phyloP scores from a whole-genome alignment of 2,329 filamentous ascomycete species.

The Diaporthe aspalathi region DNA sequence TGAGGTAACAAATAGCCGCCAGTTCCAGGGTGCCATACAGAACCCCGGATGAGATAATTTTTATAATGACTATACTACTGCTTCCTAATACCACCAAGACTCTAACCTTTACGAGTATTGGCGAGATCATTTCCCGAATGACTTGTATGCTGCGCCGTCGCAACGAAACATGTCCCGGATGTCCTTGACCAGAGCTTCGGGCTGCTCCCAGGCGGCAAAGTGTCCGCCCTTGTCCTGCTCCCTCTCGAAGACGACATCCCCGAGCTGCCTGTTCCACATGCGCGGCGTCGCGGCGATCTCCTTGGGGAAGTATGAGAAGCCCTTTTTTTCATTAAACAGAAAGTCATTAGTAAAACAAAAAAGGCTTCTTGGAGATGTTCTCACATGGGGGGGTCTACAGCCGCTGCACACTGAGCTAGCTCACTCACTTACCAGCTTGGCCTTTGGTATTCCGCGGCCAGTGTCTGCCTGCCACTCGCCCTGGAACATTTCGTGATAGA shows the following conservation, averaged over 20 bases:
- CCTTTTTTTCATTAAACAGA: background rate
- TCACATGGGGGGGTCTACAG: too few species aligned
- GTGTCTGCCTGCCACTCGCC: constrained; percentile 23
- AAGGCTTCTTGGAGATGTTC: too few species aligned
- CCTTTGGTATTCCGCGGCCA: constrained; percentile 30
- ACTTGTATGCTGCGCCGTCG: too few species aligned
- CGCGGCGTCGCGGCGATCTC: constrained; percentile 66
- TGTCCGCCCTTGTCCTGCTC: constrained; percentile 65
- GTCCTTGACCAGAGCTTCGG: constrained; percentile 64
- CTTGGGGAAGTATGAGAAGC: constrained; percentile 61
- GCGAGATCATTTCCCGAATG: too few species aligned
- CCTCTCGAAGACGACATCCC: constrained; percentile 68
- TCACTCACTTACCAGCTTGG: constrained; percentile 21
- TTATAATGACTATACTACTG: too few species aligned
- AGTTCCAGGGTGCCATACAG: too few species aligned
- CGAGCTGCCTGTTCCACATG: constrained; percentile 67
- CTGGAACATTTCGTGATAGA: constrained; percentile 74
- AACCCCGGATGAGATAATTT: too few species aligned
- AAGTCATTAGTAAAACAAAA: background rate
- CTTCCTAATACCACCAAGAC: too few species aligned
- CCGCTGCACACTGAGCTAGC: background rate
- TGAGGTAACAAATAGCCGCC: too few species aligned
- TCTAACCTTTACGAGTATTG: too few species aligned
- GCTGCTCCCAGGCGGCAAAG: constrained; percentile 71
- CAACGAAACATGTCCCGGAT: constrained; percentile 67